Conservation (phyloP, 2,329 filamentous ascomycete genomes). For the Pestalotiopsis fici region DNA sequence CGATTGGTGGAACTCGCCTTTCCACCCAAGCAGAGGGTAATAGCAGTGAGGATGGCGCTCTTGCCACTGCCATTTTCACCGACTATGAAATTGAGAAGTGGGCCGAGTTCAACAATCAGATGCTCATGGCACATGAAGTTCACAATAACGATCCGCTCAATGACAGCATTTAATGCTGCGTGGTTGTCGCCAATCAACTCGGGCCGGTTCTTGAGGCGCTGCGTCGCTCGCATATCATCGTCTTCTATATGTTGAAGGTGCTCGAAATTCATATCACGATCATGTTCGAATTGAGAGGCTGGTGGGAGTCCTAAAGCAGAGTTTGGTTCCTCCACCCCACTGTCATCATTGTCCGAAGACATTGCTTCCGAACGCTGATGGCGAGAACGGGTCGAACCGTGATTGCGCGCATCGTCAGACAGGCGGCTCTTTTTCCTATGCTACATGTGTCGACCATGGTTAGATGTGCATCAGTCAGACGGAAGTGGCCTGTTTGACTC, state of each 20-base stretch:
- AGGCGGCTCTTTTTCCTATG: slow-evolving; percentile 41
- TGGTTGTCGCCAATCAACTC: slow-evolving; percentile 64
- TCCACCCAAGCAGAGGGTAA: slow-evolving; percentile 91
- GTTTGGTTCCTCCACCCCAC: slow-evolving; percentile 24
- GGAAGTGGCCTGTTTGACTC: slow-evolving; percentile 20
- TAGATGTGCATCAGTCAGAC: neutral
- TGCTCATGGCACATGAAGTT: slow-evolving; percentile 97
- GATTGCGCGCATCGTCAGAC: slow-evolving; percentile 25
- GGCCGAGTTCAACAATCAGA: slow-evolving; percentile 82
- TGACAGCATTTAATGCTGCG: slow-evolving; percentile 80
- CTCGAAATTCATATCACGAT: slow-evolving; percentile 60
- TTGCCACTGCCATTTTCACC: slow-evolving; percentile 98
- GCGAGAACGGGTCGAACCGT: slow-evolving; percentile 8
- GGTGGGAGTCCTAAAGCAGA: slow-evolving; percentile 36
- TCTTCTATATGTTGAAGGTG: slow-evolving; percentile 57
- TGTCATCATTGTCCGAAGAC: slow-evolving; percentile 31
- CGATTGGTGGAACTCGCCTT: slow-evolving; percentile 93
- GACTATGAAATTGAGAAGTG: slow-evolving; percentile 96
- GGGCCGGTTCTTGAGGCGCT: slow-evolving; percentile 57
- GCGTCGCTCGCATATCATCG: slow-evolving; percentile 66
- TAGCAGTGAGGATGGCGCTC: slow-evolving; percentile 89
- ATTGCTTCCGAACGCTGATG: slow-evolving; percentile 6
- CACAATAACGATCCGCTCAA: slow-evolving; percentile 81
- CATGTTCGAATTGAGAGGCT: slow-evolving; percentile 62
- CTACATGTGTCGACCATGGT: slow-evolving; percentile 18